Evolutionary conservation across 2,329 filamentous ascomycete species (phyloP), one percentile per base, ranked within the genome.

Genomic region (Chaetomium sp.): DNA sequence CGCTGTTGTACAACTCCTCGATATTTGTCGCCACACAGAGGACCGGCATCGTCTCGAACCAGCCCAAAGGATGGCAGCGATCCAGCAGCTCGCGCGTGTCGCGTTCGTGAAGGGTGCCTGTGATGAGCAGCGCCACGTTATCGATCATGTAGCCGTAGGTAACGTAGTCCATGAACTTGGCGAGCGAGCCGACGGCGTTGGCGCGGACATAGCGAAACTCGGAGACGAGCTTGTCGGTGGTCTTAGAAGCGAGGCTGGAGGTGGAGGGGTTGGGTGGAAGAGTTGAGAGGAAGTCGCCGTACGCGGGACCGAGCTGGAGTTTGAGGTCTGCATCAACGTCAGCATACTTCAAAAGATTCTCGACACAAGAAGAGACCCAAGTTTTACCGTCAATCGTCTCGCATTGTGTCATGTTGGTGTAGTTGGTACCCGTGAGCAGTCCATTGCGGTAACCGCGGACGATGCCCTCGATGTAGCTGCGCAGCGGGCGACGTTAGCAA

Each of bases 91-190:
- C 94, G 58, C 91, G 86, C 3, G 94, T 99, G 71, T 99, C 94
- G 70, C 94, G 85, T 76, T 99, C 95, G 74, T 99, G 94, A 35
- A 99, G 82, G 10, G 94, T 99, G 60, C 94, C 94, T 27, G 94
- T 99, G 72, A 99, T 99, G 67, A 99, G 84, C 42, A 99, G 86
- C 41, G 95, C 94, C 52, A 99, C 91, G 67, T 99, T 99, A 76
- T 99, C 94, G 73, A 99, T 99, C 94, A 99, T 99, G 79, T 99
- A 99, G 60, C 91, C 92, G 71, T 99, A 99, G 1, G 94, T 99
- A 59, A 99, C 79, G 73, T 96, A 99, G 72, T 97, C 91, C 83
- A 99, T 91, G 73, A 99, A 99, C 70, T 89, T 91, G 60, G 91
- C 87, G 40, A 96, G 84, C 1, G 91, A 89, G 12, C 94, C 94